These are phyloP conservation scores for Suillus lakei DNA, from an alignment of 768 basidiomycete species.

Conservation along the genomic window DNA sequence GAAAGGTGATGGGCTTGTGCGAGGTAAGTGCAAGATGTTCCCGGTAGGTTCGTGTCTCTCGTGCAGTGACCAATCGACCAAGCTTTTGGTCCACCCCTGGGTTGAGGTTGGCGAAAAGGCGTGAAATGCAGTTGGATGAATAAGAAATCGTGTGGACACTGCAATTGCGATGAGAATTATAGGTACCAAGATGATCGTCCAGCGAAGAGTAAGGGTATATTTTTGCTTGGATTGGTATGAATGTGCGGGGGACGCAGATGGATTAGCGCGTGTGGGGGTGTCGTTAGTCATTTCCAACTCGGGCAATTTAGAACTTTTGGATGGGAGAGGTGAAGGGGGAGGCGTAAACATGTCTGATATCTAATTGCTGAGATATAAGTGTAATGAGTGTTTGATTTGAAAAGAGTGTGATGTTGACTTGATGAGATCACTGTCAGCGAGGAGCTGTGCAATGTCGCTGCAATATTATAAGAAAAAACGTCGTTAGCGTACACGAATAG, in stretches of 20 bases:
- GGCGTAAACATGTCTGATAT: conserved; percentile 43
- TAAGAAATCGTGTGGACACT: conserved; percentile 52
- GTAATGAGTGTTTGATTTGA: conserved; percentile 32
- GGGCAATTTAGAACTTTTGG: conserved; percentile 2
- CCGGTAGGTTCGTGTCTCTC: conserved; percentile 40
- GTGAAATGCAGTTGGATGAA: conserved; percentile 54
- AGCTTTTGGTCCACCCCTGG: conserved; percentile 34
- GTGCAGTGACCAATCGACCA: conserved; percentile 45
- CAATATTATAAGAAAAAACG: neutral
- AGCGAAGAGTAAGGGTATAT: conserved; percentile 43
- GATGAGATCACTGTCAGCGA: neutral
- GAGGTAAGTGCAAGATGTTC: conserved; percentile 12
- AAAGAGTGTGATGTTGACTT: conserved; percentile 31
- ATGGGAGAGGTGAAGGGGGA: conserved; percentile 45
- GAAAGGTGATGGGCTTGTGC: conserved; percentile 11
- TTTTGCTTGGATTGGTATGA: conserved; percentile 35
- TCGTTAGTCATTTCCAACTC: conserved; percentile 3
- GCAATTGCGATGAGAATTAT: conserved; percentile 59
- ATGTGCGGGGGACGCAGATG: conserved; percentile 10
- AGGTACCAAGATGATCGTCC: conserved; percentile 62
- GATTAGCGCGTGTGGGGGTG: conserved; percentile 9
- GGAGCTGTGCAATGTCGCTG: neutral
- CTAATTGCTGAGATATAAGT: conserved; percentile 9
- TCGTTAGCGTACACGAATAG: neutral
- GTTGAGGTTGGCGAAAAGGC: conserved; percentile 34